Evolutionary conservation across 108 stramenopile genomes (phyloP), one percentile per base, ranked within the genome.

Genomic region (Schizochytrium sp.): DNA sequence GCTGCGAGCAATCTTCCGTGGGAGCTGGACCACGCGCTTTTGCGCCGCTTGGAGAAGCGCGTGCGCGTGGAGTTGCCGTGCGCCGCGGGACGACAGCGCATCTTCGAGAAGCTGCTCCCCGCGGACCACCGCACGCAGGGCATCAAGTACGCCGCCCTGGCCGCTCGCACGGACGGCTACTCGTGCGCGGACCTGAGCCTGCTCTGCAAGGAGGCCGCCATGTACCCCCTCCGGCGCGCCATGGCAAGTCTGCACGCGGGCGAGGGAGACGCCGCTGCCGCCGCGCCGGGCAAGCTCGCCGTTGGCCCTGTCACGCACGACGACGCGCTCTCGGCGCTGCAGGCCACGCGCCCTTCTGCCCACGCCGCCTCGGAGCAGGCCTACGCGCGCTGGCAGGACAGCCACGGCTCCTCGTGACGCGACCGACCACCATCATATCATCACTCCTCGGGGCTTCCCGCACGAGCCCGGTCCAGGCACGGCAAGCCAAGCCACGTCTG

Each of bases 1-100:
- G 98, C 94, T 43, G 97, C 99, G 16, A 98, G 97, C 4, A 99
- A 98, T 88, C 93, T 96, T 10, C 98, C 99, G 5, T 97, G 96
- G 93, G 97, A 98, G 90, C 93, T 98, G 5, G 99, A 99, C 88
- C 91, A 95, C 8, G 98, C 97, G 16, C 93, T 97, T 34, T 93
- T 97, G 87, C 90, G 98, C 51, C 92, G 98, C 23, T 92, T 99
- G 91, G 94, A 96, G 21, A 92, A 95, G 14, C 92, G 95, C 47
- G 90, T 95, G 44, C 97, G 94, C 89, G 92, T 98, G 18, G 97
- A 96, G 10, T 90, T 97, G 60, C 98, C 99, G 0, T 93, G 94
- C 90, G 76, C 90, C 23, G 91, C 92, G 0, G 96, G 95, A 16
- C 93, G 98, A 8, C 28, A 87, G 28, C 91, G 92, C 48, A 87